A percentile compares a stretch with the other conserved stretches of the same genome.
These are phyloP conservation scores for Septoria petroselini DNA, from an alignment of 2,329 filamentous ascomycete genomes.

Conservation along the genomic window DNA sequence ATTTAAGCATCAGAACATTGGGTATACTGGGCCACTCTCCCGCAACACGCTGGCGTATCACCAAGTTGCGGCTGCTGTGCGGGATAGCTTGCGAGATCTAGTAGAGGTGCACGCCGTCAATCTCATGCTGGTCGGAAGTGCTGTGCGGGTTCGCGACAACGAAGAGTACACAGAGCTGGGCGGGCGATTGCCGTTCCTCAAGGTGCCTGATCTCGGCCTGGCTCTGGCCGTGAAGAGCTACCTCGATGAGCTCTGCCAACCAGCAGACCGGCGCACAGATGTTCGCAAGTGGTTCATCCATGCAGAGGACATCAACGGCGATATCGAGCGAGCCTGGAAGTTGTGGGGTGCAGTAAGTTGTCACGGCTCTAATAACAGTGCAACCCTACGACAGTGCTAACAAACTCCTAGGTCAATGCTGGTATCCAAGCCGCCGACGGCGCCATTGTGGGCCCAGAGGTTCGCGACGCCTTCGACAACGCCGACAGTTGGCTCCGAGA, in stretches of 20 bases:
- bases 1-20: slow-evolving; percentile 76
- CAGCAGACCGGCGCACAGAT: slow-evolving; percentile 52
- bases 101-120: slow-evolving; percentile 77
- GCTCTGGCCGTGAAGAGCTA: slow-evolving; percentile 79
- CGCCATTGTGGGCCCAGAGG: slow-evolving; percentile 43
- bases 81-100: slow-evolving; percentile 75
- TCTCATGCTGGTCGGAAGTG: slow-evolving; percentile 78
- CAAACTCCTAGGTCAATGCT: slow-evolving; percentile 50
- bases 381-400: slow-evolving; percentile 25
- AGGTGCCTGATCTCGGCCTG: slow-evolving; percentile 69
- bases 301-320: slow-evolving; percentile 55
- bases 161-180: slow-evolving; percentile 58
- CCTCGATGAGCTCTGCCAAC: slow-evolving; percentile 65
- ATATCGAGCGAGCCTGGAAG: slow-evolving; percentile 59
- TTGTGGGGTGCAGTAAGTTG: slow-evolving; percentile 63
- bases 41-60: slow-evolving; percentile 84
- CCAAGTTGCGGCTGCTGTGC: slow-evolving; percentile 75
- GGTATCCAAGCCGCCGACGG: slow-evolving; percentile 56
- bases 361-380: background rate
- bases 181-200: slow-evolving; percentile 64
- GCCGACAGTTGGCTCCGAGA: slow-evolving; percentile 57
- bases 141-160: slow-evolving; percentile 55
- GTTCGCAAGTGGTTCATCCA: slow-evolving; percentile 60
- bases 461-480: slow-evolving; percentile 56
- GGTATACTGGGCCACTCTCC: slow-evolving; percentile 91